phyloP scores from a whole-genome alignment of 2,329 filamentous ascomycete species.

The Chaetomiaceae sp. region DNA sequence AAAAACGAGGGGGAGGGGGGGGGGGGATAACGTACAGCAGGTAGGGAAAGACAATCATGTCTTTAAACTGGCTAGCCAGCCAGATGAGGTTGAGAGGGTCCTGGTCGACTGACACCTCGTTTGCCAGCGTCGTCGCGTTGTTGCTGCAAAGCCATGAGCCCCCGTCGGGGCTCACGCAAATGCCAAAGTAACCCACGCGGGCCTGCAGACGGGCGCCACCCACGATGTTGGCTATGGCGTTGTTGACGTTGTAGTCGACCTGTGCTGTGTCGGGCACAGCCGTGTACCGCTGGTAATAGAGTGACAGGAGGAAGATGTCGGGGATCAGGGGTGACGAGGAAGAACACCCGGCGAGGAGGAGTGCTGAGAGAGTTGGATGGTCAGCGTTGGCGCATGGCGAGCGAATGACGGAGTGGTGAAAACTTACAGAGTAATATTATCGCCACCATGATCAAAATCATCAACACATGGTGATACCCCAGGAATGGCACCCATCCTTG shows the following conservation, averaged over 20 bases:
- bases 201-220: conserved; percentile 79
- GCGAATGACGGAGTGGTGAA: background rate
- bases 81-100: conserved; percentile 96
- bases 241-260: conserved; percentile 82
- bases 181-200: conserved; percentile 94
- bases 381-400: background rate
- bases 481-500: conserved; percentile 64
- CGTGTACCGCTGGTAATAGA: conserved; percentile 88
- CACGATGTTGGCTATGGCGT: conserved; percentile 85
- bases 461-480: conserved; percentile 81
- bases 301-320: conserved; percentile 93
- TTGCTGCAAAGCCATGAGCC: conserved; percentile 93
- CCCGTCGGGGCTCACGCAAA: conserved; percentile 88
- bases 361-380: conserved; percentile 53
- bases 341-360: conserved; percentile 91
- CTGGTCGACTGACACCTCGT: conserved; percentile 83
- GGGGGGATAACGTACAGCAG: conserved; percentile 63
- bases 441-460: conserved; percentile 90
- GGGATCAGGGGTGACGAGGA: conserved; percentile 94
- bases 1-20: background rate
- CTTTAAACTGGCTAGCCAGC: conserved; percentile 95
- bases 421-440: conserved; percentile 91
- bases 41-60: conserved; percentile 97
- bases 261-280: conserved; percentile 80
- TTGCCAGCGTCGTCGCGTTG: conserved; percentile 89